Conservation (phyloP, 179 eudicot species). For the Carnegiea gigantea region DNA sequence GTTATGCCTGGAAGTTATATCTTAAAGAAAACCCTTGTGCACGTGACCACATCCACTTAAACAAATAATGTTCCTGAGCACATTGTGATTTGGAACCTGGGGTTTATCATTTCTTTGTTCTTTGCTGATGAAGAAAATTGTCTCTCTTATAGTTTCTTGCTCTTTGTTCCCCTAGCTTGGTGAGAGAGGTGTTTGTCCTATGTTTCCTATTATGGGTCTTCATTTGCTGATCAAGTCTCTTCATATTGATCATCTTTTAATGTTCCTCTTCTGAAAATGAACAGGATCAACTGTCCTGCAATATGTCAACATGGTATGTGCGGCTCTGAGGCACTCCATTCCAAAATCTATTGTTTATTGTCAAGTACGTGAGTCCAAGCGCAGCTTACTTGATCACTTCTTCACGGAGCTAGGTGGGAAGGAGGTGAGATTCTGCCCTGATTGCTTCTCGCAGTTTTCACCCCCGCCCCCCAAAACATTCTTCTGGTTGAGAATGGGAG, state of each 20-base stretch:
- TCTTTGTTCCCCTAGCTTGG: background rate
- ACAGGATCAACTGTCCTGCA: slow-evolving; percentile 84
- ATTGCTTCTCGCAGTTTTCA: background rate
- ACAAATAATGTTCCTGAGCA: background rate
- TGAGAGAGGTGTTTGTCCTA: background rate
- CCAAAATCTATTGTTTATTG: slow-evolving; percentile 95
- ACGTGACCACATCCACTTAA: background rate
- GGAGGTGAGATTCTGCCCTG: slow-evolving; percentile 49
- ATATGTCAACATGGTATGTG: slow-evolving; percentile 90
- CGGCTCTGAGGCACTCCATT: slow-evolving; percentile 72
- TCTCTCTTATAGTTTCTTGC: background rate
- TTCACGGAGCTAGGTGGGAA: slow-evolving; percentile 80
- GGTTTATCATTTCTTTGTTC: background rate
- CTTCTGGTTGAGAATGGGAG: too few relatives aligned
- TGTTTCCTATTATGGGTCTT: background rate
- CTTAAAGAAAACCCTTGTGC: background rate
- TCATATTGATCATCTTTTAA: background rate
- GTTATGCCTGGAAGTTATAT: too few relatives aligned
- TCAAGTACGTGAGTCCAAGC: slow-evolving; percentile 98
- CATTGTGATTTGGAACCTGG: background rate
- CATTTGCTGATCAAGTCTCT: background rate
- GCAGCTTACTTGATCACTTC: slow-evolving; percentile 86
- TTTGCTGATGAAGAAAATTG: background rate
- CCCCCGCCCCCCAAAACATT: background rate
- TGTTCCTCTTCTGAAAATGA: background rate